These are phyloP conservation scores for Rhodotorula paludigena DNA, from an alignment of 768 basidiomycete genomes.

Conservation along the genomic window DNA sequence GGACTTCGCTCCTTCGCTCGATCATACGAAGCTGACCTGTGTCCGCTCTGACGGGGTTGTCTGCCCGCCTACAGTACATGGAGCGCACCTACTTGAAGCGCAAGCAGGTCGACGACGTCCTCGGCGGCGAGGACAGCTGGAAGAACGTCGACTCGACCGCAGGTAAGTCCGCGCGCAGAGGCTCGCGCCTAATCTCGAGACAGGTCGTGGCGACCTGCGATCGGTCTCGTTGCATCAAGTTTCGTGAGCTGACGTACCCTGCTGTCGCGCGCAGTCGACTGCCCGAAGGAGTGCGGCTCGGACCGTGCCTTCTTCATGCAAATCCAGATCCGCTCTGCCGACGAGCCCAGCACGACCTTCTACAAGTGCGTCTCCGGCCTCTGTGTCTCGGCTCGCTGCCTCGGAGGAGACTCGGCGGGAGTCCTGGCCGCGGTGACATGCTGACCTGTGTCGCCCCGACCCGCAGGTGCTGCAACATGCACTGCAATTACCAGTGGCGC, in stretches of 20 bases:
- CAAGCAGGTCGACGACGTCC: constrained; percentile 92
- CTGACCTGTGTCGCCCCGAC: background rate
- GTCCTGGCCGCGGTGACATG: background rate
- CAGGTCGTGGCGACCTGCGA: too few species aligned
- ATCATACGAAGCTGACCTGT: constrained; percentile 12
- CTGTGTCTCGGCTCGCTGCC: background rate
- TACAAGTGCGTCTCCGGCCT: constrained; percentile 34
- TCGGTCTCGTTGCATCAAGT: too few species aligned
- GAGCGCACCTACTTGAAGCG: constrained; percentile 87
- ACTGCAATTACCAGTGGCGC: constrained; percentile 39
- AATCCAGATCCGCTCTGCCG: constrained; percentile 68
- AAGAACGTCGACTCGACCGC: constrained; percentile 83
- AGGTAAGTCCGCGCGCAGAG: constrained; percentile 52
- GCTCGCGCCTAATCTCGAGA: background rate
- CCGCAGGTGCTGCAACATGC: constrained; percentile 35
- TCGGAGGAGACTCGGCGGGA: background rate
- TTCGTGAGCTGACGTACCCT: too few species aligned
- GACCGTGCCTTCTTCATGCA: constrained; percentile 87
- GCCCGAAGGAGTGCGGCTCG: constrained; percentile 71
- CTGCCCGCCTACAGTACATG: constrained; percentile 54
- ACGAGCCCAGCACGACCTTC: constrained; percentile 45
- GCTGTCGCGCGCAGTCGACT: constrained; percentile 30
- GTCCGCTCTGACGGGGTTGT: background rate
- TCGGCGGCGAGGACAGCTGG: constrained; percentile 91
- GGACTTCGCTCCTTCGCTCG: constrained; percentile 11